Percentiles rank a stretch among this genome's conserved stretches.
phyloP scores from a whole-genome alignment of 495 filamentous ascomycete genomes.

The Podospora comata region DNA sequence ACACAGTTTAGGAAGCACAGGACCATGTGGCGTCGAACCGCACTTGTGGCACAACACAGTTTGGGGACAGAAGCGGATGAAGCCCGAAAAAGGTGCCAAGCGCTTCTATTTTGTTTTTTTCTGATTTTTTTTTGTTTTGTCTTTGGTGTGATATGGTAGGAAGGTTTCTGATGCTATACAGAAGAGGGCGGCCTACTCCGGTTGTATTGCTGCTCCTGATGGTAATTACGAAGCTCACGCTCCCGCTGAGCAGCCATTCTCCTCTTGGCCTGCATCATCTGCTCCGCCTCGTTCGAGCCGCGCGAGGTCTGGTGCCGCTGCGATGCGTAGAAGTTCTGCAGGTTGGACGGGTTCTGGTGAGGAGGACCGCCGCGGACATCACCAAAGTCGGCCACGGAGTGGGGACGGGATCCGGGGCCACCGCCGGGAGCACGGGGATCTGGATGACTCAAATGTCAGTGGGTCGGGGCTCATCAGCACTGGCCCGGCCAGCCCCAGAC shows the following conservation, averaged over 20 bases:
- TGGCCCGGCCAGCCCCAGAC: slow-evolving; percentile 30
- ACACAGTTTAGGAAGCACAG: slow-evolving; percentile 37
- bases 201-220: slow-evolving; percentile 99
- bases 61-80: slow-evolving; percentile 23
- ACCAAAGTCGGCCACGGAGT: slow-evolving; percentile 81
- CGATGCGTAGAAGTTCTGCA: slow-evolving; percentile 89
- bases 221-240: slow-evolving; percentile 98
- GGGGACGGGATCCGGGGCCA: slow-evolving; percentile 58
- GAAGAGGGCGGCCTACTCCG: slow-evolving; percentile 79
- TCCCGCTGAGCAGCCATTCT: slow-evolving; percentile 98
- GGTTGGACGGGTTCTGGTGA: slow-evolving; percentile 67
- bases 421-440: slow-evolving; percentile 43
- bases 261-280: slow-evolving; percentile 98
- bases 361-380: slow-evolving; percentile 54
- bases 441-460: slow-evolving; percentile 30
- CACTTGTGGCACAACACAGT: slow-evolving; percentile 40
- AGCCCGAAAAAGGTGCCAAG: slow-evolving; percentile 27
- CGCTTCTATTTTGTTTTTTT: slow-evolving; percentile 33
- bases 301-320: slow-evolving; percentile 83
- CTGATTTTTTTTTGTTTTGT: slow-evolving; percentile 33
- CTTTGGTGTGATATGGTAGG: slow-evolving; percentile 53
- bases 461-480: slow-evolving; percentile 19
- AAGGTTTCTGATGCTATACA: slow-evolving; percentile 49
- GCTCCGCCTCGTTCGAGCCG: slow-evolving; percentile 91
- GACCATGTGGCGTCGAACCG: slow-evolving; percentile 41